Evolutionary conservation across 2,329 filamentous ascomycete genomes (phyloP), one percentile per base, ranked within the genome.

Genomic region (Pseudopyricularia cyperi): DNA sequence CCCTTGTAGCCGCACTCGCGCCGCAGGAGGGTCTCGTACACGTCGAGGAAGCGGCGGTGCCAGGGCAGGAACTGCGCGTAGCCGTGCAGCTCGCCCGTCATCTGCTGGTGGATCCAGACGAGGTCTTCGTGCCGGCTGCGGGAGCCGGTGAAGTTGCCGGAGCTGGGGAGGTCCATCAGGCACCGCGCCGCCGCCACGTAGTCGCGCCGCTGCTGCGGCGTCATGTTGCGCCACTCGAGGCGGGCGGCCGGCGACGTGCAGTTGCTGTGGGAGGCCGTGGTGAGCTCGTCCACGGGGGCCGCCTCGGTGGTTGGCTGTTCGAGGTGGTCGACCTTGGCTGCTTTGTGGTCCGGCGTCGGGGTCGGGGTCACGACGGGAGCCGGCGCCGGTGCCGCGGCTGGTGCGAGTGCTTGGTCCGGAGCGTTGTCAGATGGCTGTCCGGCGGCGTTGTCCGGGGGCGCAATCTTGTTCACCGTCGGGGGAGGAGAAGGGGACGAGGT

Each of bases 41-140:
- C 57, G 53, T 58, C 58, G 26, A 67, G 56, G 56, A 65, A 69
- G 57, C 65, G 66, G 22, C 68, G 62, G 60, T 71, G 68, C 65
- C 66, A 71, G 15, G 64, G 60, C 2, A 71, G 59, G 59, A 71
- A 71, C 53, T 59, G 58, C 32, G 55, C 57, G 9, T 59, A 57
- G 7, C 57, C 54, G 44, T 55, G 57, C 30, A 54, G 44, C 4
- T 55, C 55, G 12, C 57, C 57, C 42, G 55, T 54, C 46, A 59
- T 22, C 37, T 58, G 52, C 24, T 58, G 52, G 33, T 56, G 52
- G 9, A 53, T 34, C 44, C 19, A 53, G 6, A 50, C 49, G 11
- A 55, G 52, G 32, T 55, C 49, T 22, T 51, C 50, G 46, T 52
- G 52, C 15, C 54, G 54, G 49, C 22, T 50, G 8, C 37, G 46